phyloP scores from a whole-genome alignment of 176 grass and related monocot genomes.

The Urochloa ruziziensis region DNA sequence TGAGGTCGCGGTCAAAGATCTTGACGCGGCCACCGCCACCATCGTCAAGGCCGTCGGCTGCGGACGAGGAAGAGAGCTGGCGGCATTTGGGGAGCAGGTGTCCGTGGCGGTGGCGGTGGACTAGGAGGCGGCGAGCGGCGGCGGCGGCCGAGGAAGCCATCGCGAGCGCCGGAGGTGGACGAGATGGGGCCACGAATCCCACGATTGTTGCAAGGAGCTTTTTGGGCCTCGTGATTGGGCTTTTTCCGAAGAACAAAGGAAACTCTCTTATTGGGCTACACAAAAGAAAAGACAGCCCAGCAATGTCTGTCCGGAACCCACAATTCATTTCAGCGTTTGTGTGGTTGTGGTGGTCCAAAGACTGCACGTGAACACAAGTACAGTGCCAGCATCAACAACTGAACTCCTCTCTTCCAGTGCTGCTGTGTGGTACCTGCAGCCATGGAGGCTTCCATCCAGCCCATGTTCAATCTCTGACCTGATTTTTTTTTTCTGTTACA shows the following conservation, averaged over 20 bases:
- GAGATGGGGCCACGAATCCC: background rate
- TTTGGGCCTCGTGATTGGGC: slow-evolving; percentile 1
- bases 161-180: slow-evolving; percentile 8
- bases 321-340: too few relatives aligned
- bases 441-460: too few relatives aligned
- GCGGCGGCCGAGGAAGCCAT: slow-evolving; percentile 30
- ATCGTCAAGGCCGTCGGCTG: background rate
- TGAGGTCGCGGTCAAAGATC: slow-evolving; percentile 95
- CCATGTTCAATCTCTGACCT: too few relatives aligned
- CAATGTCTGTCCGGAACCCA: too few relatives aligned
- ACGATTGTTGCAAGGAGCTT: background rate
- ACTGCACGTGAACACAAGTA: too few relatives aligned
- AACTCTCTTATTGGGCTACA: background rate
- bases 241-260: background rate
- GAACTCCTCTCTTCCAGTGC: too few relatives aligned
- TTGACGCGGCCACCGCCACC: slow-evolving; percentile 41
- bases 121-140: slow-evolving; percentile 17
- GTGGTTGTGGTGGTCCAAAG: too few relatives aligned
- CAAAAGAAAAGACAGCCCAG: too few relatives aligned
- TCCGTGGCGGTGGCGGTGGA: background rate
- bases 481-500: too few relatives aligned
- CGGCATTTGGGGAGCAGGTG: background rate
- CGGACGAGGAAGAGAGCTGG: slow-evolving; percentile 20
- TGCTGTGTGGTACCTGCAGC: too few relatives aligned
- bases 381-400: too few relatives aligned